These are phyloP conservation scores for Aspergillus oerlinghausenensis DNA, from an alignment of 2,329 filamentous ascomycete genomes.

Conservation along the genomic window DNA sequence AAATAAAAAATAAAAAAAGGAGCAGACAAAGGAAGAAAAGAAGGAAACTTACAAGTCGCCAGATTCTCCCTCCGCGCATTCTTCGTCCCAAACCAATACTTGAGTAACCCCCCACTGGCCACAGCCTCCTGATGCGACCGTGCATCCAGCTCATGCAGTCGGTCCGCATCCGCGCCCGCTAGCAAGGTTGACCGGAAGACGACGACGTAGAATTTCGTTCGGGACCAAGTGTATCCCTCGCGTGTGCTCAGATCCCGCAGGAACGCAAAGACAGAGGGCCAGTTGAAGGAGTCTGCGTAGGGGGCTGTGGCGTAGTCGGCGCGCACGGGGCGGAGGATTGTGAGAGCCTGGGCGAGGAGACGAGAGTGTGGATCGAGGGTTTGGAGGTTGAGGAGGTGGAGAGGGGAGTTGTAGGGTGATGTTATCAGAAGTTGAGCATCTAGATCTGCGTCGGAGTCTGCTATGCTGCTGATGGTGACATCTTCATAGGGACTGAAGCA, in stretches of 20 bases:
- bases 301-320: constrained; percentile 71
- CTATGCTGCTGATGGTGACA: constrained; percentile 5
- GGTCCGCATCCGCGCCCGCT: constrained; percentile 59
- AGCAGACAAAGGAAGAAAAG: constrained; percentile 1
- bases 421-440: constrained; percentile 50
- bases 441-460: constrained; percentile 2
- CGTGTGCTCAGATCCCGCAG: constrained; percentile 50
- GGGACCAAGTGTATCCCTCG: constrained; percentile 53
- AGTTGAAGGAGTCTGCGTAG: constrained; percentile 75
- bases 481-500: constrained; percentile 9
- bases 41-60: constrained; percentile 62
- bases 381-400: constrained; percentile 69
- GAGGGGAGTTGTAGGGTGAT: constrained; percentile 69
- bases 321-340: constrained; percentile 57
- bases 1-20: neutral
- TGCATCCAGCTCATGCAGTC: constrained; percentile 69
- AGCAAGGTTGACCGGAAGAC: constrained; percentile 74
- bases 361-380: constrained; percentile 57
- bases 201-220: constrained; percentile 73
- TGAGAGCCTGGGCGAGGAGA: constrained; percentile 68
- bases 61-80: constrained; percentile 69
- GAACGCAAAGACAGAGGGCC: constrained; percentile 57
- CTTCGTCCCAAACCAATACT: constrained; percentile 86
- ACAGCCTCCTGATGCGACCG: constrained; percentile 76
- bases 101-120: constrained; percentile 73